phyloP scores from a whole-genome alignment of 2,329 filamentous ascomycete species.

The Sporothrix dimorphospora region DNA sequence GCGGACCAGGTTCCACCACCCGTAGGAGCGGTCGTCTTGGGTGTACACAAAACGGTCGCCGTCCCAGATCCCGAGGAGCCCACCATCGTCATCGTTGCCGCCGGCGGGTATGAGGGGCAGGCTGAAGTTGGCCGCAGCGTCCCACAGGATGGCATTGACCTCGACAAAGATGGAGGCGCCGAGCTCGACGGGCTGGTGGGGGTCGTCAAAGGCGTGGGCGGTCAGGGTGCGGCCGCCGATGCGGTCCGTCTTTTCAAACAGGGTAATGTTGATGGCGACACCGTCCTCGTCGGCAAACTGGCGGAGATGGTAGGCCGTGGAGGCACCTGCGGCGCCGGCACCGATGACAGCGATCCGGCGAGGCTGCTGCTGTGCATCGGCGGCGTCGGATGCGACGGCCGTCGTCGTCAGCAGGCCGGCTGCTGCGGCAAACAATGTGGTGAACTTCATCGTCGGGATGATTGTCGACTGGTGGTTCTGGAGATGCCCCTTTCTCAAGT shows the following conservation, averaged over 20 bases:
- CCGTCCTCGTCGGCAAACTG: slow-evolving; percentile 67
- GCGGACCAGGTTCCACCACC: slow-evolving; percentile 81
- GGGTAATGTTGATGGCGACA: slow-evolving; percentile 73
- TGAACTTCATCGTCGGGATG: background rate
- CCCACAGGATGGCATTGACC: slow-evolving; percentile 79
- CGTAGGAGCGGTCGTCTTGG: slow-evolving; percentile 59
- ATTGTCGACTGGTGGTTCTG: background rate
- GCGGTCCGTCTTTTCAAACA: slow-evolving; percentile 79
- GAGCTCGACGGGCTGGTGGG: slow-evolving; percentile 73
- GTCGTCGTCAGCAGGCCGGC: background rate
- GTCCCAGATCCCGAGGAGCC: slow-evolving; percentile 80
- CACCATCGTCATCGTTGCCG: slow-evolving; percentile 46
- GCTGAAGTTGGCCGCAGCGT: slow-evolving; percentile 71
- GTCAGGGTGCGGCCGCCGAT: slow-evolving; percentile 89
- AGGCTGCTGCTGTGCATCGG: background rate
- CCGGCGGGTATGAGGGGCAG: slow-evolving; percentile 56
- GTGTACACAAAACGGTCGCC: slow-evolving; percentile 73
- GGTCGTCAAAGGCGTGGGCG: slow-evolving; percentile 73
- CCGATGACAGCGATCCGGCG: slow-evolving; percentile 48
- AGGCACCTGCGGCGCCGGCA: slow-evolving; percentile 85
- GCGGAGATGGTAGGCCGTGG: slow-evolving; percentile 79
- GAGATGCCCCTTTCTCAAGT: background rate
- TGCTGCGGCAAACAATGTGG: background rate
- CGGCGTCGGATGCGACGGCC: background rate
- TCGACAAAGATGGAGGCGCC: slow-evolving; percentile 91